Evolutionary conservation across 192 early-diverging fungal genomes (phyloP).

Genomic region (Backusella macrospora): DNA sequence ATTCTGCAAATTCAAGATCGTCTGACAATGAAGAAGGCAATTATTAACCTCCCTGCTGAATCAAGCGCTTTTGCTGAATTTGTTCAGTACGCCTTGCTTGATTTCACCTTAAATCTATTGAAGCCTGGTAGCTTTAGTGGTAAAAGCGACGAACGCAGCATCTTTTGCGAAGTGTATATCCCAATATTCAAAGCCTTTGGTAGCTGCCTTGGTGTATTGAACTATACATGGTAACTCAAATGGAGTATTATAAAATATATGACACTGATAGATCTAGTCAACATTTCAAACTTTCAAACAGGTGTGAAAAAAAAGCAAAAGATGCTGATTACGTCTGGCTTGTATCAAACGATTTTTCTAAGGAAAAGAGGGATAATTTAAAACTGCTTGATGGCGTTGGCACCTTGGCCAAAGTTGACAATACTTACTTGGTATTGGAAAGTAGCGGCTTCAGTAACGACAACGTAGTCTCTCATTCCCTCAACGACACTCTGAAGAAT

Average conservation of each 20-base stretch:
- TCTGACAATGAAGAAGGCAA: neutral
- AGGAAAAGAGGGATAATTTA: neutral
- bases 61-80: neutral
- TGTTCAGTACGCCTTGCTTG: neutral
- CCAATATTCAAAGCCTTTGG: constrained; percentile 6
- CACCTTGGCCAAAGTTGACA: neutral
- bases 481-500: constrained; percentile 3
- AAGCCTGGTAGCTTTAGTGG: neutral
- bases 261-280: neutral
- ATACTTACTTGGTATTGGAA: neutral
- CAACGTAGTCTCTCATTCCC: neutral
- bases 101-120: neutral
- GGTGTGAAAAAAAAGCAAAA: neutral
- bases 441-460: neutral
- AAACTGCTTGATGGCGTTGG: neutral
- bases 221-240: neutral
- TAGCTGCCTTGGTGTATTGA: neutral
- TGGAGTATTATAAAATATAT: neutral
- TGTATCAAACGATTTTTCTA: neutral
- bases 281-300: neutral
- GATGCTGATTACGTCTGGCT: neutral
- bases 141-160: neutral
- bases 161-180: neutral
- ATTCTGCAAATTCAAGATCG: neutral
- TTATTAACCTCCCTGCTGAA: neutral